These are phyloP conservation scores for Ophiocordyceps unilateralis DNA, from an alignment of 2,329 filamentous ascomycete genomes.

Conservation along the genomic window DNA sequence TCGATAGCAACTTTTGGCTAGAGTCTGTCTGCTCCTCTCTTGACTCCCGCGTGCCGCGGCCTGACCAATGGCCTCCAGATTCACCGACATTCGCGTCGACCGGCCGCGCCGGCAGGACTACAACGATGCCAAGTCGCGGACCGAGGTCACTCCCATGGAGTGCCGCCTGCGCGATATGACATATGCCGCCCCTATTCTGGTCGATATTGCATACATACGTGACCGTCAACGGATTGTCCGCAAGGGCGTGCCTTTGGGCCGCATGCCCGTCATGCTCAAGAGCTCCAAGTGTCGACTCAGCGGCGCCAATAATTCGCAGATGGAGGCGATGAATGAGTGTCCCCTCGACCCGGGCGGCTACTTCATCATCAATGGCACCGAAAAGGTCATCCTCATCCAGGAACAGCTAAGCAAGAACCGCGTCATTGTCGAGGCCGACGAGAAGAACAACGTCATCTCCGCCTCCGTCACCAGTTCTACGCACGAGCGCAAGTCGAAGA, in stretches of 20 bases:
- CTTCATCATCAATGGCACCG: conserved; percentile 92
- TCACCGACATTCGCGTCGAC: conserved; percentile 78
- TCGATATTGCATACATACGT: conserved; percentile 80
- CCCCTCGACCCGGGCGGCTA: conserved; percentile 92
- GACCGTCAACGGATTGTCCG: conserved; percentile 60
- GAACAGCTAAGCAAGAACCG: conserved; percentile 98
- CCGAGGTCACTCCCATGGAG: conserved; percentile 82
- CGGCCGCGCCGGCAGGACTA: conserved; percentile 64
- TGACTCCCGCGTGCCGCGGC: neutral
- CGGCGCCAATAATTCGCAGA: conserved; percentile 68
- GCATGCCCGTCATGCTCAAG: conserved; percentile 92
- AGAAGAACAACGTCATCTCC: conserved; percentile 83
- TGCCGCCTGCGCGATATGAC: conserved; percentile 93
- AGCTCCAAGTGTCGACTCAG: conserved; percentile 83
- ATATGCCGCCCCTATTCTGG: conserved; percentile 87
- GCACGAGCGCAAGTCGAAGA: conserved; percentile 94
- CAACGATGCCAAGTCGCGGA: conserved; percentile 51
- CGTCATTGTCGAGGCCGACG: conserved; percentile 86
- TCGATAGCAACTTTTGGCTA: conserved; percentile 82
- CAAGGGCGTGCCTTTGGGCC: conserved; percentile 64
- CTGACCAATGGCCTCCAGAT: conserved; percentile 20
- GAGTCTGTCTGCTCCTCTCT: conserved; percentile 29
- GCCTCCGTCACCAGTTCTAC: conserved; percentile 97
- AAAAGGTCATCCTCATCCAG: conserved; percentile 97
- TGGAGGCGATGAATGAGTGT: conserved; percentile 89